These are phyloP conservation scores for Geotrichum cucujoidarum DNA, from an alignment of 1,139 yeast genomes.

Conservation along the genomic window DNA sequence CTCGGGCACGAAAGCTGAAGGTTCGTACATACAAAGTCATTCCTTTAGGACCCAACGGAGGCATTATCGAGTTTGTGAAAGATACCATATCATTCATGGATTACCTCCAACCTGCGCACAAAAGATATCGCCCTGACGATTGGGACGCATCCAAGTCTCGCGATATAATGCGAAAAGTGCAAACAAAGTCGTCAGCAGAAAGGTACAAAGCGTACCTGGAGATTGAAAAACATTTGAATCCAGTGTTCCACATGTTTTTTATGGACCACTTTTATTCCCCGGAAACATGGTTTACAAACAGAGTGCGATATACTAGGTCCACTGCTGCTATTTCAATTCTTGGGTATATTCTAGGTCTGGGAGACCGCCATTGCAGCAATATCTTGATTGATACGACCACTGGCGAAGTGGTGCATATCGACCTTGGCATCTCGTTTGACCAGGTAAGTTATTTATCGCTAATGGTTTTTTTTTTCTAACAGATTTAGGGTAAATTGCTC, in stretches of 20 bases:
- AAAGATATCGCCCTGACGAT: constrained; percentile 41
- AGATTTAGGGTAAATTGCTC: constrained; percentile 61
- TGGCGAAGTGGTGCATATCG: constrained; percentile 95
- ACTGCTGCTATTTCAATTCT: constrained; percentile 81
- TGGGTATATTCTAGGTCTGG: constrained; percentile 84
- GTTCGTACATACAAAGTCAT: constrained; percentile 85
- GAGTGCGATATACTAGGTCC: constrained; percentile 67
- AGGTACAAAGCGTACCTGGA: constrained; percentile 49
- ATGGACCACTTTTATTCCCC: constrained; percentile 51
- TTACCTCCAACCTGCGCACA: constrained; percentile 56
- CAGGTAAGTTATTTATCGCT: constrained; percentile 22
- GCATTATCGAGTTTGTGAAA: constrained; percentile 85
- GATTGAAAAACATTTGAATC: constrained; percentile 52
- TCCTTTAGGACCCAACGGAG: constrained; percentile 83
- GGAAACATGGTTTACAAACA: constrained; percentile 65
- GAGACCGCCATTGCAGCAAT: constrained; percentile 92
- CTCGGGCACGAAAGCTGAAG: constrained; percentile 52
- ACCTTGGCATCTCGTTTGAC: constrained; percentile 93
- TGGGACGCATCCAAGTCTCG: constrained; percentile 58
- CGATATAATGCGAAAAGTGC: constrained; percentile 55
- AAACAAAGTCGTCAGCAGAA: constrained; percentile 43
- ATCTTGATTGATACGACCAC: constrained; percentile 68
- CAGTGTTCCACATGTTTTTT: constrained; percentile 68
- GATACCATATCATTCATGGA: constrained; percentile 70
- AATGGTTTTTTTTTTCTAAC: neutral